A percentile compares a stretch with the other conserved stretches of the same genome.
Conservation (phyloP, 768 basidiomycete genomes). For the Cystobasidiopsis lactophilus region DNA sequence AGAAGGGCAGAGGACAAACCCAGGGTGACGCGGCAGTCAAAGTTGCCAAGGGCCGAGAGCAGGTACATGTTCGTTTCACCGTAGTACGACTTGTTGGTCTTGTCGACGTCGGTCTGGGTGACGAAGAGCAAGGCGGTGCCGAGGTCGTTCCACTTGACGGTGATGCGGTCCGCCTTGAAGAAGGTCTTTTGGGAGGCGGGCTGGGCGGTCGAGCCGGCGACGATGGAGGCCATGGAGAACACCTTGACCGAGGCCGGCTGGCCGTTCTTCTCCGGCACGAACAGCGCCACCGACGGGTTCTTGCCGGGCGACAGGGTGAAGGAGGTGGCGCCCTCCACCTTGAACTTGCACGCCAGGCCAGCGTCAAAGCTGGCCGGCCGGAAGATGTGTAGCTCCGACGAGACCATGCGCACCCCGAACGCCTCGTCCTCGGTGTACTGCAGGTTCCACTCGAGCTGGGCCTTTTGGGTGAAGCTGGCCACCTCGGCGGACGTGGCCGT, state of each 20-base stretch:
- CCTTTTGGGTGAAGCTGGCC: conserved; percentile 20
- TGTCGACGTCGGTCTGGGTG: conserved; percentile 91
- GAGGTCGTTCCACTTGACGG: conserved; percentile 87
- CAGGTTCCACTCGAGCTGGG: conserved; percentile 30
- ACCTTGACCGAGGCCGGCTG: conserved; percentile 71
- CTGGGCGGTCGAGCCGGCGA: conserved; percentile 18
- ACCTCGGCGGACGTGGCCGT: conserved; percentile 34
- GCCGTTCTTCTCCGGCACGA: conserved; percentile 88
- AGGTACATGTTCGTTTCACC: conserved; percentile 91
- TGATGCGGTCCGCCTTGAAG: conserved; percentile 79
- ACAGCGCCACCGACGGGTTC: conserved; percentile 74
- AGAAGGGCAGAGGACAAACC: conserved; percentile 19
- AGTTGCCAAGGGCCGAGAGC: conserved; percentile 74
- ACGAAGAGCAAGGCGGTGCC: conserved; percentile 79
- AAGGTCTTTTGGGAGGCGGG: conserved; percentile 74
- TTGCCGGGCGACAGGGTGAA: conserved; percentile 58
- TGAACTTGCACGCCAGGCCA: conserved; percentile 59
- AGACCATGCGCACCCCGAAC: conserved; percentile 58
- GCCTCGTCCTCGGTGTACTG: conserved; percentile 80
- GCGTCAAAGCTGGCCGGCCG: conserved; percentile 54
- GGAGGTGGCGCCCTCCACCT: conserved; percentile 57
- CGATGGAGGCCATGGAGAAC: conserved; percentile 38
- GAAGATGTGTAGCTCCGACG: conserved; percentile 63
- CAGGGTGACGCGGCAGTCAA: conserved; percentile 57
- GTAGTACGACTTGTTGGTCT: conserved; percentile 91